These are phyloP conservation scores for Aspergillus carbonarius DNA, from an alignment of 2,329 filamentous ascomycete species.

Conservation along the genomic window DNA sequence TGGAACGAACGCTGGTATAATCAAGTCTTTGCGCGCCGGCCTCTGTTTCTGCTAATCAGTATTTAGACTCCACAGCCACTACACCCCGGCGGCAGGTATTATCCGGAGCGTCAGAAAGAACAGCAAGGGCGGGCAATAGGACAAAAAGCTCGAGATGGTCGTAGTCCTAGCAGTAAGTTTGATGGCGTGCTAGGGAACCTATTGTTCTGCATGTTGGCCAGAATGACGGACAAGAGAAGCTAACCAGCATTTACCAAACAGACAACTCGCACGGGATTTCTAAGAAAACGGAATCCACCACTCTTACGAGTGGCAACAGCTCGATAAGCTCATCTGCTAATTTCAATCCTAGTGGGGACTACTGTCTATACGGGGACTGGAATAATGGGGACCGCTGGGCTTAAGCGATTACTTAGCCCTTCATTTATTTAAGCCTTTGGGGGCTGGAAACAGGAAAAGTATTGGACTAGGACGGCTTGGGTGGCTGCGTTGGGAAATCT, in stretches of 20 bases:
- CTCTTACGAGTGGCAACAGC: neutral
- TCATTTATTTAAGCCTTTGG: neutral
- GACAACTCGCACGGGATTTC: neutral
- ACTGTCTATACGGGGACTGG: constrained; percentile 16
- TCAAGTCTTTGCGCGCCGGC: constrained; percentile 26
- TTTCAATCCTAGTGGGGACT: constrained; percentile 1
- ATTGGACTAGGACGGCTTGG: neutral
- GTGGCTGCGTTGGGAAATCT: neutral
- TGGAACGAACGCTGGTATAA: constrained; percentile 40
- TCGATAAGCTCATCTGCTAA: neutral
- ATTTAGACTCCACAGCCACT: constrained; percentile 43
- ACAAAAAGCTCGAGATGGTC: neutral
- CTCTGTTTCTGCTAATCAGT: constrained; percentile 37
- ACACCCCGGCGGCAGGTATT: constrained; percentile 49
- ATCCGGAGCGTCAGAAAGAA: constrained; percentile 36
- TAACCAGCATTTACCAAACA: constrained; percentile 10
- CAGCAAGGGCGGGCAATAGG: constrained; percentile 10
- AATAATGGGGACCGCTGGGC: constrained; percentile 22
- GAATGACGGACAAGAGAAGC: constrained; percentile 4
- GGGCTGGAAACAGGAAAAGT: neutral
- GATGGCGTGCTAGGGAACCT: constrained; percentile 11
- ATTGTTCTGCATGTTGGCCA: constrained; percentile 12
- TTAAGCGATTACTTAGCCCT: constrained; percentile 7
- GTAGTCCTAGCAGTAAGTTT: constrained; percentile 27
- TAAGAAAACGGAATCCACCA: too few species aligned